Evolutionary conservation across 2,329 filamentous ascomycete species (phyloP).

Genomic region (Dothiorella sarmentorum): DNA sequence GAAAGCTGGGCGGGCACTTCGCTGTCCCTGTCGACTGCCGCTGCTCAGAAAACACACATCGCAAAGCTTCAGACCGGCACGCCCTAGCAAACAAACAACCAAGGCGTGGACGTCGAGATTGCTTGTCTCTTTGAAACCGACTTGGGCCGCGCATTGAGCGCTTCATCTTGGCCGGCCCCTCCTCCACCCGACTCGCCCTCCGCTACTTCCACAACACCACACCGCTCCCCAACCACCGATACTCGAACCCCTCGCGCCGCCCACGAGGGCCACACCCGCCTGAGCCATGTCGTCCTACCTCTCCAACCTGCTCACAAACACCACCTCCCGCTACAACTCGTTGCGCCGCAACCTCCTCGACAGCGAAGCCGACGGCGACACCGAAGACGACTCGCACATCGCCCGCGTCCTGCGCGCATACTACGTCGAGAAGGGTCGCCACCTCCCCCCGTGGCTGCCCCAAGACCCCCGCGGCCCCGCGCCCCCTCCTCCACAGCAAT

Average conservation of each 20-base stretch:
- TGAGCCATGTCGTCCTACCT: slow-evolving; percentile 65
- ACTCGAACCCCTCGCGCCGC: not conserved
- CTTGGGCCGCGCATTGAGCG: slow-evolving; percentile 4
- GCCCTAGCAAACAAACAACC: not conserved
- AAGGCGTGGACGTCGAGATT: not conserved
- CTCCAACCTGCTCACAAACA: slow-evolving; percentile 63
- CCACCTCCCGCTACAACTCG: slow-evolving; percentile 55
- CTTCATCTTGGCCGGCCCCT: slow-evolving; percentile 11
- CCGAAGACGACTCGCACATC: slow-evolving; percentile 87
- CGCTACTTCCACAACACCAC: slow-evolving; percentile 6
- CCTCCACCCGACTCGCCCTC: slow-evolving; percentile 4
- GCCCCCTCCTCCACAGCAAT: slow-evolving; percentile 46
- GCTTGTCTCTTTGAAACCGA: not conserved
- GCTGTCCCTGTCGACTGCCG: not conserved
- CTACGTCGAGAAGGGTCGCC: slow-evolving; percentile 82
- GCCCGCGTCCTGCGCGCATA: slow-evolving; percentile 89
- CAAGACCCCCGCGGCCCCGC: slow-evolving; percentile 77
- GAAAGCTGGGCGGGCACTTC: not conserved
- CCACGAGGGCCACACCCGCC: slow-evolving; percentile 2
- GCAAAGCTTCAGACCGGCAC: not conserved
- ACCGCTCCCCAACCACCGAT: slow-evolving; percentile 2
- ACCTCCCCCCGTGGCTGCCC: slow-evolving; percentile 82
- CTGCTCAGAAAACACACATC: not conserved
- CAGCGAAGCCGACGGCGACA: slow-evolving; percentile 52
- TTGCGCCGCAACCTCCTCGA: slow-evolving; percentile 65